A percentile compares a stretch with the other conserved stretches of the same genome.
Conservation (phyloP, 495 filamentous ascomycete genomes). For the Pseudomonodictys pantanalensis region DNA sequence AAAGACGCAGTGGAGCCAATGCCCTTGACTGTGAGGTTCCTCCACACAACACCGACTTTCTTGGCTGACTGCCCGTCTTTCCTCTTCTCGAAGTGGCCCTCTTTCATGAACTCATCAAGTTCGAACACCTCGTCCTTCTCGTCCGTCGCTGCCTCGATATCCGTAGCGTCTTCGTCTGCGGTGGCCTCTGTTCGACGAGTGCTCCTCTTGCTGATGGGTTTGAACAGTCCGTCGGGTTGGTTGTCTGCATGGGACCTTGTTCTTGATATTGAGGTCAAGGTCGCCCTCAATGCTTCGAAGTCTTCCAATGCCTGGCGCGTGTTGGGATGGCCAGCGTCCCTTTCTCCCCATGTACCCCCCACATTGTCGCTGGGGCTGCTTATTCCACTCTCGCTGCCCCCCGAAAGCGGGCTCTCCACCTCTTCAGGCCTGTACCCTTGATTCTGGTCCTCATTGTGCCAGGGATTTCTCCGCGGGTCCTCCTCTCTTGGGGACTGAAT, state of each 20-base stretch:
- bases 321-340: conserved; percentile 62
- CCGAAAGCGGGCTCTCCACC: not conserved
- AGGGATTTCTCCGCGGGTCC: conserved; percentile 18
- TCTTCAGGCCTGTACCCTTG: not conserved
- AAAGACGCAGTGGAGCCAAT: conserved; percentile 63
- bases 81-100: conserved; percentile 78
- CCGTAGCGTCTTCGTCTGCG: conserved; percentile 15
- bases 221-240: not conserved
- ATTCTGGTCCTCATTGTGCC: conserved; percentile 19
- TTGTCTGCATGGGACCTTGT: conserved; percentile 44
- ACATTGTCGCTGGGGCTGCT: not conserved
- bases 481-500: not conserved
- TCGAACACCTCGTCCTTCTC: conserved; percentile 62
- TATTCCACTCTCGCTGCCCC: not conserved
- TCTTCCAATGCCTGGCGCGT: conserved; percentile 66
- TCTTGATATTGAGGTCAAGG: conserved; percentile 59
- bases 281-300: conserved; percentile 63
- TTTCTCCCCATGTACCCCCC: conserved; percentile 75
- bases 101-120: conserved; percentile 68
- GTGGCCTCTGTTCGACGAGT: not conserved
- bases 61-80: conserved; percentile 69
- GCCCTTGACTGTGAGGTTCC: conserved; percentile 74
- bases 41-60: conserved; percentile 81
- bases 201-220: conserved; percentile 20
- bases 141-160: conserved; percentile 21